Base-by-base conservation (phyloP, 805 yeast species). In the Wickerhamiella siamensis region DNA sequence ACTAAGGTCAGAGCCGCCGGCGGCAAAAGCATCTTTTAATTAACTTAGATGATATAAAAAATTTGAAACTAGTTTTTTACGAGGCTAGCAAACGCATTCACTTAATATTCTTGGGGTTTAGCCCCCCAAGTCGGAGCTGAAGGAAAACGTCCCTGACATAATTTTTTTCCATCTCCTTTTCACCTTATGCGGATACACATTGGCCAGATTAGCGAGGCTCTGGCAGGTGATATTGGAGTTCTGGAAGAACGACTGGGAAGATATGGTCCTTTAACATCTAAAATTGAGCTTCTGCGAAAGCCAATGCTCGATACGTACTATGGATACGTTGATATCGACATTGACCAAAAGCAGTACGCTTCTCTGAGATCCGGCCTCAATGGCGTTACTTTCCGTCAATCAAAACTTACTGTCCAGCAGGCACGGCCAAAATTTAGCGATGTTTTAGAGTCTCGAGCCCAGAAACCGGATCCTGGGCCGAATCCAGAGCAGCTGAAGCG, bases 351-450 rank as follows among this genome's bases (percentile, higher is more conserved):
- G 17, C 64, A 67, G 29, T 74, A 69, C 42, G 61, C 59, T 1
- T 71, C 70, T 37, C 59, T 88, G 40, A 69, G 70, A 44, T 57
- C 62, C 5, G 64, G 80, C 0, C 69, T 83, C 48, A 72, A 83
- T 55, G 91, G 87, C 24, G 72, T 79, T 1, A 71, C 70, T 20
- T 88, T 70, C 60, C 83, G 81, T 69, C 94, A 94, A 2, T 67
- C 79, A 20, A 73, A 69, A 41, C 58, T 88, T 29, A 64, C 66
- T 2, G 61, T 88, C 8, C 74, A 70, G 40, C 57, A 62, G 36
- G 95, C 96, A 3, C 73, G 69, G 49, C 75, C 75, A 0, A 64
- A 64, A 35, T 80, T 62, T 58, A 52, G 46, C 9, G 63, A 62
- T 19, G 53, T 59, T 16, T 70, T 77, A 78, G 58, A 60, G 24